phyloP scores from a whole-genome alignment of 2,329 filamentous ascomycete genomes.

The Monilinia laxa region DNA sequence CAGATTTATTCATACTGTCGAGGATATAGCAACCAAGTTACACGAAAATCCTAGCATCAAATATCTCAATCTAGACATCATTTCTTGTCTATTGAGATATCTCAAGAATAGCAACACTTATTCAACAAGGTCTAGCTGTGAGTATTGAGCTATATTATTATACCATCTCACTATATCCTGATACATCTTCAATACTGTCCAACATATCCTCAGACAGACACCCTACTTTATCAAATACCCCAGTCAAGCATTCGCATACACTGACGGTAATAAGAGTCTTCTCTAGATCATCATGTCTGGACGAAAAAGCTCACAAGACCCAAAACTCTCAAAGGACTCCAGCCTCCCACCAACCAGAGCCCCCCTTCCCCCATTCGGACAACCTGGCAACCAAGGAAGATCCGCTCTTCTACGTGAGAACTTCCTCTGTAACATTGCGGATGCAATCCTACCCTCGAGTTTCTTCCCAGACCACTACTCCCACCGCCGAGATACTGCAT shows the following conservation, averaged over 20 bases:
- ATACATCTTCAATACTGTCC: no score
- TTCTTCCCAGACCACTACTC: background rate
- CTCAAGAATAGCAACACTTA: background rate
- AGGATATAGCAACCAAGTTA: background rate
- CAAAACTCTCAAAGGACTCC: background rate
- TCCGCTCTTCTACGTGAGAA: slow-evolving; percentile 6
- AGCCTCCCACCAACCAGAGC: background rate
- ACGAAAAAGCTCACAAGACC: background rate
- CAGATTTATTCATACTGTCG: background rate
- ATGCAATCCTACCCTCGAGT: background rate
- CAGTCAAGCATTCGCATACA: background rate
- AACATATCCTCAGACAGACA: no score
- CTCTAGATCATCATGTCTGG: background rate
- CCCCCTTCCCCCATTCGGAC: background rate
- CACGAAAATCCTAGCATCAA: no score
- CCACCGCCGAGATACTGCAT: background rate
- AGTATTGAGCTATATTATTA: background rate
- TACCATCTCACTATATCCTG: background rate
- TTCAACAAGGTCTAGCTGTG: background rate
- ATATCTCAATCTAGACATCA: no score
- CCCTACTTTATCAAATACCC: no score
- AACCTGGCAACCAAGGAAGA: slow-evolving; percentile 1
- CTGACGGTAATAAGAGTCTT: background rate
- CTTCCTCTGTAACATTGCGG: slow-evolving; percentile 9
- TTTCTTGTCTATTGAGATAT: background rate